Conservation (phyloP, 441 rosid genomes). For the Populus hybrid region DNA sequence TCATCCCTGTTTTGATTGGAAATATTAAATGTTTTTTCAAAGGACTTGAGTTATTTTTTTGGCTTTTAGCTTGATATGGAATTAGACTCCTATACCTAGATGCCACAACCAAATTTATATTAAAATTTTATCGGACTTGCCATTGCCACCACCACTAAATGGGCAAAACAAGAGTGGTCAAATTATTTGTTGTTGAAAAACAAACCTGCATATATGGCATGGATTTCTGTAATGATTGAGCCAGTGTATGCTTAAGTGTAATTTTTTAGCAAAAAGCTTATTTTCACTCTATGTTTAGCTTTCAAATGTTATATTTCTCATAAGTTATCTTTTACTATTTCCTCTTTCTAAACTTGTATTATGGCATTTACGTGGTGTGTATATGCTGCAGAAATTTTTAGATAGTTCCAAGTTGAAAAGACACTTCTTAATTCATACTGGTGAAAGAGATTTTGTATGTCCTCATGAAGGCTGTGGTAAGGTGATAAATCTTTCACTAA, state of each 20-base stretch:
- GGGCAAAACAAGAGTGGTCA: not conserved
- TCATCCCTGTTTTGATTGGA: too few species aligned
- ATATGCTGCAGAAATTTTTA: slow-evolving; percentile 78
- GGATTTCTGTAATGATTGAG: not conserved
- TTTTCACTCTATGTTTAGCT: not conserved
- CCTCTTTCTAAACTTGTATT: slow-evolving; percentile 7
- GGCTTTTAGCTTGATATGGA: too few species aligned
- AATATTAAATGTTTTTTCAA: too few species aligned
- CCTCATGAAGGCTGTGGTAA: slow-evolving; percentile 98
- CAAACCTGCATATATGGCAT: not conserved
- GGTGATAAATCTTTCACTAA: slow-evolving; percentile 45
- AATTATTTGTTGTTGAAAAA: not conserved
- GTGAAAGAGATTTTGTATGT: slow-evolving; percentile 77
- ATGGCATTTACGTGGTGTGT: slow-evolving; percentile 1
- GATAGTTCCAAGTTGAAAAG: slow-evolving; percentile 98
- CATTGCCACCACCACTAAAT: not conserved
- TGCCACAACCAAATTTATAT: too few species aligned
- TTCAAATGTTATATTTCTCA: not conserved
- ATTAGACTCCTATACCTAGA: too few species aligned
- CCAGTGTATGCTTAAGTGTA: not conserved
- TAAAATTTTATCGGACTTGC: too few species aligned
- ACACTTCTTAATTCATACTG: slow-evolving; percentile 91
- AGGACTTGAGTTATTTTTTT: too few species aligned
- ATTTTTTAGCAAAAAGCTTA: not conserved
- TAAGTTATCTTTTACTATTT: not conserved